A percentile compares a stretch with the other conserved stretches of the same genome.
Evolutionary conservation across 1,139 yeast species (phyloP).

Genomic region (Candida sojae): DNA sequence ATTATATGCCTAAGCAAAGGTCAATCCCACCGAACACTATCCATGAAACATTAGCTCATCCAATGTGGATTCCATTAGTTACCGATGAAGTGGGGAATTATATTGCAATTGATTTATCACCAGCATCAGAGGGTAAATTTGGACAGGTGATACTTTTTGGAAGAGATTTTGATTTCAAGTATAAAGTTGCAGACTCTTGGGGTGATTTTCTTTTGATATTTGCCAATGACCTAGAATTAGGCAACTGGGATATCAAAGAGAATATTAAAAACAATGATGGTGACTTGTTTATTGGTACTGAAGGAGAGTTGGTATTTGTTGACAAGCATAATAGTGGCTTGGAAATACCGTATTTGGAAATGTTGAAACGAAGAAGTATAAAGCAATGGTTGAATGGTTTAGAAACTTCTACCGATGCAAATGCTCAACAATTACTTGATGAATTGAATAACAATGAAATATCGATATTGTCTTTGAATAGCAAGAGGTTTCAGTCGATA

Average conservation of each 20-base stretch:
- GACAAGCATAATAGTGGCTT: slow-evolving; percentile 43
- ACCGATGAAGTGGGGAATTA: slow-evolving; percentile 90
- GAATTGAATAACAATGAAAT: slow-evolving; percentile 25
- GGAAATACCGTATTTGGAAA: slow-evolving; percentile 66
- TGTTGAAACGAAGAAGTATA: slow-evolving; percentile 43
- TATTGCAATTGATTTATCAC: slow-evolving; percentile 85
- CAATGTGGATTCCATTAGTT: slow-evolving; percentile 87
- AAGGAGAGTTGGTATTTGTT: slow-evolving; percentile 70
- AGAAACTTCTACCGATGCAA: slow-evolving; percentile 16
- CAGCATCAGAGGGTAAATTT: slow-evolving; percentile 58
- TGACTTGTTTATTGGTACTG: slow-evolving; percentile 59
- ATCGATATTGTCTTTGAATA: slow-evolving; percentile 20
- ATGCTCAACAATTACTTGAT: slow-evolving; percentile 22
- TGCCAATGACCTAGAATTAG: slow-evolving; percentile 82
- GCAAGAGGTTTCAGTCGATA: slow-evolving; percentile 21
- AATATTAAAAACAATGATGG: slow-evolving; percentile 47
- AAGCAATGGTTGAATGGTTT: slow-evolving; percentile 35
- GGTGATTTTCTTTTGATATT: slow-evolving; percentile 78
- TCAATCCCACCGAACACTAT: slow-evolving; percentile 75
- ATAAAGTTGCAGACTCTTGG: slow-evolving; percentile 77
- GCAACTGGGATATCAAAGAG: slow-evolving; percentile 67
- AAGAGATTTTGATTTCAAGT: slow-evolving; percentile 84
- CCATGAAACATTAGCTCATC: slow-evolving; percentile 76
- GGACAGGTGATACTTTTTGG: slow-evolving; percentile 92
- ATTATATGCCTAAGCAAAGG: slow-evolving; percentile 55